A percentile compares a stretch with the other conserved stretches of the same genome.
Evolutionary conservation across 2,329 filamentous ascomycete genomes (phyloP).

Genomic region (Sclerotinia sclerotiorum): DNA sequence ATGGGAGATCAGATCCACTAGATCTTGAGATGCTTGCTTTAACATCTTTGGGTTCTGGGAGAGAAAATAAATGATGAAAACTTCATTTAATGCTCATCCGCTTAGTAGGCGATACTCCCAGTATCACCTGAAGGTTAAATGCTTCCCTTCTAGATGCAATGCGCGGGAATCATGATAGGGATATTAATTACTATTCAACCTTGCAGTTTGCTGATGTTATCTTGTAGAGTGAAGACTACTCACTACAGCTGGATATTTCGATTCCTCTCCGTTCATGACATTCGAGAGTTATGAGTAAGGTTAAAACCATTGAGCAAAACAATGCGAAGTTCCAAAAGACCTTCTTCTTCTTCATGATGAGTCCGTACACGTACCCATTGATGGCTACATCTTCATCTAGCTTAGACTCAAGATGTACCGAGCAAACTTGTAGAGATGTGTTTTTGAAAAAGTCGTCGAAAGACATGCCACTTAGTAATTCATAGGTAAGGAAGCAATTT

Average conservation of each 20-base stretch:
- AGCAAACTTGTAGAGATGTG: background rate
- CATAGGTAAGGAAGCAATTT: background rate
- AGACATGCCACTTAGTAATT: background rate
- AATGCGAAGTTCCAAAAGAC: background rate
- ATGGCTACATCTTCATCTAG: background rate
- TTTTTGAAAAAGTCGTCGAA: background rate
- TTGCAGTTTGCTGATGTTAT: no score
- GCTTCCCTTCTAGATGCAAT: background rate
- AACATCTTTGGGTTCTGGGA: background rate
- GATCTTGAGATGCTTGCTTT: background rate
- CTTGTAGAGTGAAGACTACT: no score
- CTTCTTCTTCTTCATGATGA: background rate
- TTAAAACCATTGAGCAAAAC: background rate
- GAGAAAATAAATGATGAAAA: background rate
- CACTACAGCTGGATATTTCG: background rate
- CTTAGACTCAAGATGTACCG: background rate
- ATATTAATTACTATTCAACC: background rate
- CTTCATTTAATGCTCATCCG: background rate
- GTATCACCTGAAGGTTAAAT: rapidly evolving
- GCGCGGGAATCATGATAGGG: background rate
- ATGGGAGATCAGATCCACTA: background rate
- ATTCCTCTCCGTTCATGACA: no score
- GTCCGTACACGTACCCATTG: no score
- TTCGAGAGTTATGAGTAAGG: background rate
- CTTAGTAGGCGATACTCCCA: no score